Base-by-base conservation (phyloP, 2,329 filamentous ascomycete genomes). In the Xylariaceae sp. region DNA sequence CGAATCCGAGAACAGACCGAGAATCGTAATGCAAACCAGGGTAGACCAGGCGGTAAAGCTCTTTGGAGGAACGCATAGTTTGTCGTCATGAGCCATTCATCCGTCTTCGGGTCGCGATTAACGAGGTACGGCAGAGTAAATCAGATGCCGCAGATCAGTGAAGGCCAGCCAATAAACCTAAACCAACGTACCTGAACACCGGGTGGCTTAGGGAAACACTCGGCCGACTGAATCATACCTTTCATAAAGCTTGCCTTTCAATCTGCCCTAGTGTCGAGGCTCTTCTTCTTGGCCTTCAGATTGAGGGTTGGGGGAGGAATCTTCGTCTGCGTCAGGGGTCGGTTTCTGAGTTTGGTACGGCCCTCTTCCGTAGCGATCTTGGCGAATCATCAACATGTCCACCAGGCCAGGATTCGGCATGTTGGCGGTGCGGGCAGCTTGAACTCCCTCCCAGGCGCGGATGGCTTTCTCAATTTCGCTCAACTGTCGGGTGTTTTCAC, bases 351-450 rank as follows among this genome's bases (percentile, higher is more conserved):
- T 47, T 18, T 32, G 26, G 26, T 4, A 26, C 21, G 32, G 21
- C 12, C 15, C 41, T 30, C 43, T 56, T 40, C 32, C 46, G 36
- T 47, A 49, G 30, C 49, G 53, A 47, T 59, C 59, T 16, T 56
- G 57, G 34, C 51, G 47, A 43, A 52, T 51, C 57, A 61, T 61
- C 46, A 61, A 45, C 55, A 61, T 60, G 37, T 60, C 59, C 22
- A 58, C 57, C 21, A 61, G 57, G 36, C 57, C 52, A 13, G 42
- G 51, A 9, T 53, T 55, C 13, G 49, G 42, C 15, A 55, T 46
- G n/a, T 50, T 49, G 15, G 52, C 44, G 18, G 49, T 30, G 19
- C 59, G 57, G 1, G 45, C 22, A 4, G 46, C 22, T 36, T 61
- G 57, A 21, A 60, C 53, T 39, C 39, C 47, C 47, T 60, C 59